Evolutionary conservation across 2,329 filamentous ascomycete genomes (phyloP).

Genomic region (Verticillium nonalfalfae): DNA sequence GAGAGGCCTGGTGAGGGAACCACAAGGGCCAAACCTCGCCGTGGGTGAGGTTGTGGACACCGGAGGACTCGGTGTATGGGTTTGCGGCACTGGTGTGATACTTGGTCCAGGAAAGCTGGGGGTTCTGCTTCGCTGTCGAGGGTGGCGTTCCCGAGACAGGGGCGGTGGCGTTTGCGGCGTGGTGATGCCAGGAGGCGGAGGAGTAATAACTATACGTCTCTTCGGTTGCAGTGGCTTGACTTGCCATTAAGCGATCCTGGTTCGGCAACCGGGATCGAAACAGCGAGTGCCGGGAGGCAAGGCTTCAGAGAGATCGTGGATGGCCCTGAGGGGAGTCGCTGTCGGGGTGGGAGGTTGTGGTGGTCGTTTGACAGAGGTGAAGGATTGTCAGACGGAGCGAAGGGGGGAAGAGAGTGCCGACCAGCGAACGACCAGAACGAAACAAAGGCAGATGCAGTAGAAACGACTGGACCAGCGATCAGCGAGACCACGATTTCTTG

Average conservation of each 20-base stretch:
- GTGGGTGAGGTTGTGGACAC: slow-evolving; percentile 27
- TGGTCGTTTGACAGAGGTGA: background rate
- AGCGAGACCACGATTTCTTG: background rate
- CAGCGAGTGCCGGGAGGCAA: background rate
- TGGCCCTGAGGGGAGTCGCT: background rate
- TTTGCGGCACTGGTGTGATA: background rate
- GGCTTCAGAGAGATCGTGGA: background rate
- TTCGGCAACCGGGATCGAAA: slow-evolving; percentile 14
- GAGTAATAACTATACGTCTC: slow-evolving; percentile 39
- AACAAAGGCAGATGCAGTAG: background rate
- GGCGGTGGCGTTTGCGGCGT: slow-evolving; percentile 1
- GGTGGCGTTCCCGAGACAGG: background rate
- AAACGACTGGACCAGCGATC: background rate
- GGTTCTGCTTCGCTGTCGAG: slow-evolving; percentile 4
- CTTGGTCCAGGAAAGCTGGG: slow-evolving; percentile 1
- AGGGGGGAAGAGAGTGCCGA: background rate
- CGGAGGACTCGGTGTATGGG: slow-evolving; percentile 5
- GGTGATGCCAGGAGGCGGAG: slow-evolving; percentile 30
- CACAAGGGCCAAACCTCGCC: slow-evolving; percentile 51
- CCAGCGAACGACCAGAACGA: background rate
- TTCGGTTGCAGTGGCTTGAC: slow-evolving; percentile 42
- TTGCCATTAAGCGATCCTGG: slow-evolving; percentile 40
- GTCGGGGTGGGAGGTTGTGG: background rate
- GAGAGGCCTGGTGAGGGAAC: slow-evolving; percentile 51
- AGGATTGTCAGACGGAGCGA: background rate